Evolutionary conservation across 2,329 filamentous ascomycete genomes (phyloP), one percentile per base, ranked within the genome.

Genomic region (Exophiala xenobiotica): DNA sequence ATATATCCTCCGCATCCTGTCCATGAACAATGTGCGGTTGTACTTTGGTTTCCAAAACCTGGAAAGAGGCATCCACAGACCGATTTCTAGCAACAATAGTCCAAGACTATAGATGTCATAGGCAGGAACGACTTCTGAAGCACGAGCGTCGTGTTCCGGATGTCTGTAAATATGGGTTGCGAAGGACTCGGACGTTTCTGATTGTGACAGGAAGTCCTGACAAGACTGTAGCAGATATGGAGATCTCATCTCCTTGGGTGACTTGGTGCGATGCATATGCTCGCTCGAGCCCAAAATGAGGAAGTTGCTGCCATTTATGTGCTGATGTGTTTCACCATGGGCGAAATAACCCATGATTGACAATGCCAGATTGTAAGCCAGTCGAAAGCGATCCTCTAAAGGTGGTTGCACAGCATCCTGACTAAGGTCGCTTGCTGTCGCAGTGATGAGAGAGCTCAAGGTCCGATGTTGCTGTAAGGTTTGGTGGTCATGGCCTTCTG

Each of bases 1-100:
- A 61, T 82, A 85, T 1, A 83, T 74, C 58, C 79, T 79, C 64
- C 84, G 80, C n/a, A 86, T 73, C 29, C 81, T 73, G 43, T 79
- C 72, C 64, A 83, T 83, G 70, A 85, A 85, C 67, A 82, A 80
- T 14, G 73, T 69, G 16, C 80, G 74, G 19, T 77, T 78, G 64
- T 86, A 86, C 63, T 84, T 85, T 54, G 77, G 70, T 62, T 86
- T 86, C 78, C 80, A 85, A 16, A 85, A 65, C 50, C 80, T 78
- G 48, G 77, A 77, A 20, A 85, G 70, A 0, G 82, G 82, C 23
- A 77, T 75, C 82, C 82, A 86, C 2, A 85, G 66, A 3, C 82
- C 82, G 54, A 85, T 78, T 60, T 86, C 82, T 23, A 86, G 70
- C 23, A 86, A 67, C 3, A 85, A 73, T 20, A 86, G 65, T 2